Base-by-base conservation (phyloP, 176 grass and related monocot genomes). In the Zea mays region DNA sequence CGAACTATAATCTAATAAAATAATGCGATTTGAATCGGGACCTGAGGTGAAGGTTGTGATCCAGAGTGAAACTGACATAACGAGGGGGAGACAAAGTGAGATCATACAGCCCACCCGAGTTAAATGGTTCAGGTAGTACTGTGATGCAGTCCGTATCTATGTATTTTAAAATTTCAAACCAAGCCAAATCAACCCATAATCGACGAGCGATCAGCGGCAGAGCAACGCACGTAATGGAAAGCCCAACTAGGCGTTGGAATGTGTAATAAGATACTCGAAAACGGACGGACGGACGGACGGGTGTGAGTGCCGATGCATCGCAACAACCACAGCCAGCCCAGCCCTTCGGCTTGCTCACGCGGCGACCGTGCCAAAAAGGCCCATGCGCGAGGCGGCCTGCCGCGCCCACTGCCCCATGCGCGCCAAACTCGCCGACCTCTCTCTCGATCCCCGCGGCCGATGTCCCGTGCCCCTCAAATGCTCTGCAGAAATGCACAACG, bases 121-220 rank as follows among this genome's bases (percentile, higher is more conserved):
- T 69, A 33, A 69, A 48, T 48, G 43, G 20, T 14, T 45, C 41
- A 8, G 17, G 10, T 4, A 16, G 46, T 72, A 35, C 33, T 17
- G 47, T 8, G 3, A 35, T 20, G 66, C 17, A 5, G 57, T 34
- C 10, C 20, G 19, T 60, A 7, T 9, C 8, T 17, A 20, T 21
- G 13, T 8, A 10, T 17, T 73, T 73, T 65, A 33, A 74, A 87
- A 61, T 78, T 67, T 87, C 35, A 49, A 87, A 49, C 65, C 1
- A 59, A 69, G 54, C 69, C 54, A 79, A 74, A 79, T 46, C 62
- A 12, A 11, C 8, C 67, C 57, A 19, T n/a, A 50, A 33, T 64
- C 37, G 58, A 33, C 4, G 15, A 2, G 39, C 64, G 40, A 67
- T 43, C 62, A 17, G 1, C 38, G 10, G 47, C 47, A 50, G 14